Evolutionary conservation across 345 rosid species (phyloP).

Genomic region (Zanthoxylum bungeanum): DNA sequence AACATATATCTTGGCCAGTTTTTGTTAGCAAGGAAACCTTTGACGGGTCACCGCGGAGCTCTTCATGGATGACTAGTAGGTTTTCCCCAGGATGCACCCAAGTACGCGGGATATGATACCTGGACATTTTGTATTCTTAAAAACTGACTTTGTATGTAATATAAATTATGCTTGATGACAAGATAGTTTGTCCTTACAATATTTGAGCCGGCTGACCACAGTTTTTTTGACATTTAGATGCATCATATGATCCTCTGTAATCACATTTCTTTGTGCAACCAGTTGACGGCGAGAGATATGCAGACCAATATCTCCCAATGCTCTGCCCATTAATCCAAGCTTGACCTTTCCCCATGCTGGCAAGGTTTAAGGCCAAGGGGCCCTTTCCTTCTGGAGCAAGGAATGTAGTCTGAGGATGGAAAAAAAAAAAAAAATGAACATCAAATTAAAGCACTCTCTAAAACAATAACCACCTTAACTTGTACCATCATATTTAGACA

Average conservation of each 20-base stretch:
- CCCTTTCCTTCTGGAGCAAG: constrained; percentile 45
- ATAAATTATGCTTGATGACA: not conserved
- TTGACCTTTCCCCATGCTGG: constrained; percentile 70
- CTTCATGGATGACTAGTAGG: constrained; percentile 57
- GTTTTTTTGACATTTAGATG: constrained; percentile 45
- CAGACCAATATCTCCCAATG: constrained; percentile 61
- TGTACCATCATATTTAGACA: not conserved
- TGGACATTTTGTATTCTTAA: no score
- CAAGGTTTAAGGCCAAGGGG: constrained; percentile 49
- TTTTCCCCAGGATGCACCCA: constrained; percentile 55
- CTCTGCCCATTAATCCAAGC: constrained; percentile 65
- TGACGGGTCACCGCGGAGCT: constrained; percentile 60
- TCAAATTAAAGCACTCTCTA: not conserved
- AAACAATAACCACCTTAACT: not conserved
- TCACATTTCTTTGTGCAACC: constrained; percentile 49
- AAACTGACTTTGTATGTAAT: no score
- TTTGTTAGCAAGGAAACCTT: constrained; percentile 39
- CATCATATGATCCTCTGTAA: constrained; percentile 51
- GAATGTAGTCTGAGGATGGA: constrained; percentile 31
- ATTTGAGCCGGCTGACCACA: constrained; percentile 67
- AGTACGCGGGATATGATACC: constrained; percentile 57
- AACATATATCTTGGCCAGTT: constrained; percentile 50
- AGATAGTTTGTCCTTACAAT: constrained; percentile 32
- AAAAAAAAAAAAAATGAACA: not conserved
- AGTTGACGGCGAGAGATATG: constrained; percentile 42